phyloP scores from a whole-genome alignment of 441 rosid species.

The Gossypium trilobum region DNA sequence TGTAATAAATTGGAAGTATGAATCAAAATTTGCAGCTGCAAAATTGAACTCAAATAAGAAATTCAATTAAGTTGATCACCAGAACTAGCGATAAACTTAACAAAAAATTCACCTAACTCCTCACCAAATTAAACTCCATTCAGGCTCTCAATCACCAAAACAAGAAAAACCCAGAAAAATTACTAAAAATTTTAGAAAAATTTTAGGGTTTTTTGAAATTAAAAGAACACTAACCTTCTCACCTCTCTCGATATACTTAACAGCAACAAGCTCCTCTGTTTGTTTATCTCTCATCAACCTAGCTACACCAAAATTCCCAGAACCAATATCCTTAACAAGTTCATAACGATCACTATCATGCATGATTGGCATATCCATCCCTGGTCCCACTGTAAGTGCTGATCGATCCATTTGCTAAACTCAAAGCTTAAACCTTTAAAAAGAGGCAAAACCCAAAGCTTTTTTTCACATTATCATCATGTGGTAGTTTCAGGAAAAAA shows the following conservation, averaged over 20 bases:
- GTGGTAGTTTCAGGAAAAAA: neutral
- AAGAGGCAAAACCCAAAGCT: neutral
- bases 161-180: neutral
- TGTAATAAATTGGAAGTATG: neutral
- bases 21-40: neutral
- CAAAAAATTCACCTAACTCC: neutral
- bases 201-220: neutral
- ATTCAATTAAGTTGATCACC: neutral
- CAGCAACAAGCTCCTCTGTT: conserved; percentile 85
- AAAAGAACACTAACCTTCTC: conserved; percentile 61
- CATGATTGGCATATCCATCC: conserved; percentile 93
- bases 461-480: conserved; percentile 30
- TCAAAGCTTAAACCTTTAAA: neutral
- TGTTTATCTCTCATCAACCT: conserved; percentile 83
- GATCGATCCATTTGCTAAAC: conserved; percentile 52
- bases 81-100: neutral
- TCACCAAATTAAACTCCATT: neutral
- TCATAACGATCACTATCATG: conserved; percentile 92
- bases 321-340: conserved; percentile 78
- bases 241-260: conserved; percentile 96
- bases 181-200: neutral
- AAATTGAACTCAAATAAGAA: neutral
- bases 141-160: neutral
- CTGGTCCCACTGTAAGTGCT: conserved; percentile 62
- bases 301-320: conserved; percentile 91